A percentile compares a stretch with the other conserved stretches of the same genome.
These are phyloP conservation scores for Cryptosporidium baileyi DNA, from an alignment of 169 alveolate genomes.

Conservation along the genomic window DNA sequence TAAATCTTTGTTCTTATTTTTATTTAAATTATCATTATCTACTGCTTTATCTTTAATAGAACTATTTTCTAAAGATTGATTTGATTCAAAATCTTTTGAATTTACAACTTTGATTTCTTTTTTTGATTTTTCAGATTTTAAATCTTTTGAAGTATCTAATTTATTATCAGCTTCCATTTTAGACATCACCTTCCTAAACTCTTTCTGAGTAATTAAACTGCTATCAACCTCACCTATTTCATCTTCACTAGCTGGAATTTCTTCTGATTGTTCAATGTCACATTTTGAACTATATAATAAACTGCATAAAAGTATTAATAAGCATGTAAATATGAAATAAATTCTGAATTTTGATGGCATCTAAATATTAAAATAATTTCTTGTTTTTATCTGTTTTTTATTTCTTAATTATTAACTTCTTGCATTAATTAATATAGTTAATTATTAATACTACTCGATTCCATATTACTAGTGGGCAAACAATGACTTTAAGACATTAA, in stretches of 20 bases:
- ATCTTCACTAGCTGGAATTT: not conserved
- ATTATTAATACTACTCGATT: not conserved
- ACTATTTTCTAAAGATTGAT: too few relatives aligned
- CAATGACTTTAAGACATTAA: slow-evolving; percentile 25
- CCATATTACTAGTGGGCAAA: slow-evolving; percentile 60
- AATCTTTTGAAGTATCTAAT: not conserved
- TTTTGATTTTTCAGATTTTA: too few relatives aligned
- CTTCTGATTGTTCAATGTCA: slow-evolving; percentile 8
- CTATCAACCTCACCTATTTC: slow-evolving; percentile 8
- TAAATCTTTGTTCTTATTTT: not conserved
- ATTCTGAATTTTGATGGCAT: not conserved
- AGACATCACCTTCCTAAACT: slow-evolving; percentile 15
- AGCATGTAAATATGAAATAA: not conserved
- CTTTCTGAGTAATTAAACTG: not conserved
- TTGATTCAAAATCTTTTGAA: too few relatives aligned
- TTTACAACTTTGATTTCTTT: not conserved
- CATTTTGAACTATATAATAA: slow-evolving; percentile 1
- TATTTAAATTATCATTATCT: not conserved
- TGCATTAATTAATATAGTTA: too few relatives aligned
- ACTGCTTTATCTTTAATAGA: not conserved
- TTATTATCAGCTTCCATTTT: not conserved
- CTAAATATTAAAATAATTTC: not conserved
- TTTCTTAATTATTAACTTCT: not conserved
- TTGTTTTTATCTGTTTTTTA: not conserved
- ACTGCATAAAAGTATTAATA: not conserved